Conservation (phyloP, 305 asterid species). For the Rubia peregrina region DNA sequence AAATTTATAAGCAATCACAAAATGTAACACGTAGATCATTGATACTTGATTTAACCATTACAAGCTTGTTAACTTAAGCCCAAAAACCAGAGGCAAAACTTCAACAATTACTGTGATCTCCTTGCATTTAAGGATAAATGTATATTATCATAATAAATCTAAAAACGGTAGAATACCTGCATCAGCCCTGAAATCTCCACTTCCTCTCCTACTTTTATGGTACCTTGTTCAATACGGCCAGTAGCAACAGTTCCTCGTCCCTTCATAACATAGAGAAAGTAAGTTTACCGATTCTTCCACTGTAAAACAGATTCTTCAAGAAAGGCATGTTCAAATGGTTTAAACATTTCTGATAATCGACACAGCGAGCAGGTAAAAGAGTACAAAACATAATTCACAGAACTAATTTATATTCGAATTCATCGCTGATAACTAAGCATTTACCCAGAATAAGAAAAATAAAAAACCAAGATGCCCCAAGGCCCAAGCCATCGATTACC, state of each 20-base stretch:
- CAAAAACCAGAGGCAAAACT: not conserved
- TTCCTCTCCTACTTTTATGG: slow-evolving; percentile 86
- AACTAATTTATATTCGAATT: not conserved
- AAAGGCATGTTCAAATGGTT: not conserved
- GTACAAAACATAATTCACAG: not conserved
- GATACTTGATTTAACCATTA: not conserved
- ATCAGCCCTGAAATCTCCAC: slow-evolving; percentile 87
- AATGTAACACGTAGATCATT: not conserved
- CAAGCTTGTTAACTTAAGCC: too few species aligned
- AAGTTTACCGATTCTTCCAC: not conserved
- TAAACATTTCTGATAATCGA: not conserved
- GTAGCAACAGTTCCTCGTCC: slow-evolving; percentile 99
- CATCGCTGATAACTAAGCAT: not conserved
- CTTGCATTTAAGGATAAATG: not conserved
- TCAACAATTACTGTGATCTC: not conserved
- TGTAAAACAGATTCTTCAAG: not conserved
- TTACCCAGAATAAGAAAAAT: not conserved
- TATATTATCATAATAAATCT: not conserved
- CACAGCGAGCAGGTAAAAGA: not conserved
- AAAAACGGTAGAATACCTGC: slow-evolving; percentile 36
- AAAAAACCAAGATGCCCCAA: too few species aligned
- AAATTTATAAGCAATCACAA: not conserved
- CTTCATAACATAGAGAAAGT: slow-evolving; percentile 27
- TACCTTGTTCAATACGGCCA: slow-evolving; percentile 96
- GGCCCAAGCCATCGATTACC: not conserved